phyloP scores from a whole-genome alignment of 2,329 filamentous ascomycete species.

The Didymella lethalis region DNA sequence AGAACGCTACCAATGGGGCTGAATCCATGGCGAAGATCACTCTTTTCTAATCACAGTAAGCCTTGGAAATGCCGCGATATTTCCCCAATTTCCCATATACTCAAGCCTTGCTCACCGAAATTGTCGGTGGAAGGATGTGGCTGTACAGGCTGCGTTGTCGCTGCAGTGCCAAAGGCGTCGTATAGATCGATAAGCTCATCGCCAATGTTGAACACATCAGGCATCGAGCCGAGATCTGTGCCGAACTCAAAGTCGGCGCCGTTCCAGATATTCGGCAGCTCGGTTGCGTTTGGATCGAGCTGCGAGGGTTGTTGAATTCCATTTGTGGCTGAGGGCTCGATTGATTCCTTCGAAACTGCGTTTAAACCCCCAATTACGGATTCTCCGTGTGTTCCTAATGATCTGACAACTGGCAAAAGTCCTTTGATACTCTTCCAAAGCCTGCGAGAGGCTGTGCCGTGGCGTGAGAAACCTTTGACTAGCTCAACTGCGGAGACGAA shows the following conservation, averaged over 20 bases:
- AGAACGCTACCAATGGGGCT: neutral
- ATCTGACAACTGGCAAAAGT: constrained; percentile 28
- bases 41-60: constrained; percentile 34
- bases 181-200: constrained; percentile 23
- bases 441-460: constrained; percentile 29
- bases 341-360: neutral
- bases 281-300: neutral
- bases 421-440: constrained; percentile 34
- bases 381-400: constrained; percentile 17
- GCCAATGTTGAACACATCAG: constrained; percentile 26
- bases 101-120: constrained; percentile 17
- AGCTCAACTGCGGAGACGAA: constrained; percentile 32
- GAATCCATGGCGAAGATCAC: neutral
- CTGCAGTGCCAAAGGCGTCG: constrained; percentile 20
- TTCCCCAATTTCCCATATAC: constrained; percentile 20
- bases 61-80: constrained; percentile 25
- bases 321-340: neutral
- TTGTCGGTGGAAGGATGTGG: constrained; percentile 5
- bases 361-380: neutral
- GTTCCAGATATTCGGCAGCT: constrained; percentile 10
- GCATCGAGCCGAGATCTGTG: constrained; percentile 17
- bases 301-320: neutral
- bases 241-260: constrained; percentile 8
- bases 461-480: constrained; percentile 31
- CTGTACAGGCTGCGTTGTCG: constrained; percentile 4